Percentiles rank a stretch among this genome's conserved stretches.
Conservation (phyloP, 192 early-diverging fungal genomes). For the Podila horticola region DNA sequence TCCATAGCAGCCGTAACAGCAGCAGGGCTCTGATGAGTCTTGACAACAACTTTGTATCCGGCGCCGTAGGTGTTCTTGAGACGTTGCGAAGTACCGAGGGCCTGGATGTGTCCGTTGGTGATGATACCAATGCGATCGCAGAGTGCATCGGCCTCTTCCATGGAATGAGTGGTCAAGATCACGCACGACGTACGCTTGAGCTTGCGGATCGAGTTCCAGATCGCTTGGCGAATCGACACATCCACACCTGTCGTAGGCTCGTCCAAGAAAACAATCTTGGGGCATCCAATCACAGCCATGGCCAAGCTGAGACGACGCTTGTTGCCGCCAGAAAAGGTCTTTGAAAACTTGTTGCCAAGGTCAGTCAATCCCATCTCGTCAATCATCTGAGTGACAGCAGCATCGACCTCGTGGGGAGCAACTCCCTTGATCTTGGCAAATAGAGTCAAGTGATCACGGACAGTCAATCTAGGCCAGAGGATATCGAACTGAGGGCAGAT, state of each 20-base stretch:
- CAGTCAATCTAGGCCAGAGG: constrained; percentile 46
- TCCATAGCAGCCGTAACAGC: constrained; percentile 30
- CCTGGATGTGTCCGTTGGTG: constrained; percentile 57
- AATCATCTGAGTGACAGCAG: constrained; percentile 33
- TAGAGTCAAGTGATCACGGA: constrained; percentile 53
- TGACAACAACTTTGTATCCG: constrained; percentile 58
- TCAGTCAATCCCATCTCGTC: constrained; percentile 42
- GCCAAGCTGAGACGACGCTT: constrained; percentile 71
- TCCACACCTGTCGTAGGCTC: constrained; percentile 87
- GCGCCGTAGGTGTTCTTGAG: constrained; percentile 61
- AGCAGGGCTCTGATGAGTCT: constrained; percentile 6
- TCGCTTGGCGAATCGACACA: constrained; percentile 58
- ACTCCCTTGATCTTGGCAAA: constrained; percentile 57
- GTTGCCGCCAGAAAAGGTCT: constrained; percentile 73
- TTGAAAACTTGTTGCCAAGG: constrained; percentile 32
- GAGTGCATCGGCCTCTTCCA: constrained; percentile 59
- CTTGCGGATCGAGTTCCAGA: constrained; percentile 62
- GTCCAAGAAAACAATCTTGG: constrained; percentile 84
- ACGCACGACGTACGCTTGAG: constrained; percentile 49
- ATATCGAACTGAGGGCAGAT: constrained; percentile 58
- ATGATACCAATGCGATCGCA: constrained; percentile 61
- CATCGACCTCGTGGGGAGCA: constrained; percentile 21
- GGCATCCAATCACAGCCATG: constrained; percentile 67
- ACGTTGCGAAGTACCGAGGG: constrained; percentile 58
- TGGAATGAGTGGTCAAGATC: constrained; percentile 53